Conservation (phyloP, 163 green algal species). For the Scenedesmus sp. region DNA sequence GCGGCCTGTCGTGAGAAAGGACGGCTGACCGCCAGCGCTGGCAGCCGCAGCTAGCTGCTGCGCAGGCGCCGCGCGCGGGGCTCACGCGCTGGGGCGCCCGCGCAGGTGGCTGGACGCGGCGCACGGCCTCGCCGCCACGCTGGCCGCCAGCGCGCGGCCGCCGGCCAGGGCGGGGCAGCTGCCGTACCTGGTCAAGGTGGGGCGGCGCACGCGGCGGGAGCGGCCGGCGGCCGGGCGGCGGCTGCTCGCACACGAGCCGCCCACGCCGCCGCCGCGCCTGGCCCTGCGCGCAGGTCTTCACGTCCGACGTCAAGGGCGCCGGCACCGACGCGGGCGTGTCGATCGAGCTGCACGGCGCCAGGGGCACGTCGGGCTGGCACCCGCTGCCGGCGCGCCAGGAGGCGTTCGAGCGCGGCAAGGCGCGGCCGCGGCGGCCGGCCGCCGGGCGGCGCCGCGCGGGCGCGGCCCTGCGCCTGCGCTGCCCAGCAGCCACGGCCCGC, state of each 20-base stretch:
- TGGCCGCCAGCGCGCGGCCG: background rate
- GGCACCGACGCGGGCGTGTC: conserved; percentile 58
- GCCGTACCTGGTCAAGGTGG: conserved; percentile 48
- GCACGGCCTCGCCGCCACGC: conserved; percentile 1
- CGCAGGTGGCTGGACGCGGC: conserved; percentile 36
- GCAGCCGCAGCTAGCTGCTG: no score
- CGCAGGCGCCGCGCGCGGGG: no score
- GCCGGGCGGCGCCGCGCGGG: background rate
- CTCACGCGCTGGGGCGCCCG: no score
- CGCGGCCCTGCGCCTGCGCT: background rate
- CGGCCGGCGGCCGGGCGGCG: no score
- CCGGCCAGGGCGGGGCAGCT: conserved; percentile 16
- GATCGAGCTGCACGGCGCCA: background rate
- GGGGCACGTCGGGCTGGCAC: conserved; percentile 56
- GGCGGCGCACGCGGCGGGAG: no score
- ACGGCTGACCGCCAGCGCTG: no score
- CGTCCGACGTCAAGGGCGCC: conserved; percentile 67
- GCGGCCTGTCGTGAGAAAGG: no score
- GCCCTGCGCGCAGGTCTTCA: conserved; percentile 63
- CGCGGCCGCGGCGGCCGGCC: no score
- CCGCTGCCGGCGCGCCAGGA: conserved; percentile 59
- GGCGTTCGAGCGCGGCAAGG: conserved; percentile 67
- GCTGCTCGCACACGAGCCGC: no score
- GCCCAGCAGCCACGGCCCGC: no score
- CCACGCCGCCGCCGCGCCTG: no score